These are phyloP conservation scores for Talaromyces thailandensis DNA, from an alignment of 495 filamentous ascomycete species.

Conservation along the genomic window DNA sequence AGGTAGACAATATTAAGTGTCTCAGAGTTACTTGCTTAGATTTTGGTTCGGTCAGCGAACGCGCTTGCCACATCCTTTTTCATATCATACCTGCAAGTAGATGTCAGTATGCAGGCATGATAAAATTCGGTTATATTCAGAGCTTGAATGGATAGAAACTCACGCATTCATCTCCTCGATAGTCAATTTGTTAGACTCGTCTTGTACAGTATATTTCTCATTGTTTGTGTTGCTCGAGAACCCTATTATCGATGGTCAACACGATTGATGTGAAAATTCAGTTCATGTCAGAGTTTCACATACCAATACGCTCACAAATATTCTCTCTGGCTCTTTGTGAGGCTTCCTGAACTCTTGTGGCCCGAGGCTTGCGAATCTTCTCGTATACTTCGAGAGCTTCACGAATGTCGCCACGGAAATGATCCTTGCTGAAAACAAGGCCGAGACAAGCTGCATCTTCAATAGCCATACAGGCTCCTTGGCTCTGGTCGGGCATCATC, in stretches of 20 bases:
- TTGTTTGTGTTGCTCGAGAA: conserved; percentile 37
- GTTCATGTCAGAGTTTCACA: neutral
- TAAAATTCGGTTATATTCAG: neutral
- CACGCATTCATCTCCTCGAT: conserved; percentile 46
- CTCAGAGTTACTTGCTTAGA: neutral
- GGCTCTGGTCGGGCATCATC: conserved; percentile 45
- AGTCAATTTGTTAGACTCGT: conserved; percentile 38
- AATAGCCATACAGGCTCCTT: conserved; percentile 42
- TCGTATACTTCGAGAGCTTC: conserved; percentile 34
- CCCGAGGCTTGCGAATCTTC: conserved; percentile 32
- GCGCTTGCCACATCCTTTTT: conserved; percentile 31
- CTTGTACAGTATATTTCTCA: conserved; percentile 35
- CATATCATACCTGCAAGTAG: conserved; percentile 35
- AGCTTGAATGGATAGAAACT: conserved; percentile 8
- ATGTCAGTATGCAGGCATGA: neutral
- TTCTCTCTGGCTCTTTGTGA: conserved; percentile 39
- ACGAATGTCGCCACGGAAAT: conserved; percentile 32
- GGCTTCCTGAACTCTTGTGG: conserved; percentile 33
- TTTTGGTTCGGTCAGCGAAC: neutral
- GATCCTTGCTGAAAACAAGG: conserved; percentile 32
- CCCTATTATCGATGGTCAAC: conserved; percentile 14
- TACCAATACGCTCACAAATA: conserved; percentile 40
- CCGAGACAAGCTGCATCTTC: conserved; percentile 42
- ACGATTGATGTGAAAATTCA: neutral
- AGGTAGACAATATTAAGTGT: neutral